Percentiles rank a stretch among this genome's conserved stretches.
Evolutionary conservation across 2,329 filamentous ascomycete genomes (phyloP).

Genomic region (Dothiorella sarmentorum): DNA sequence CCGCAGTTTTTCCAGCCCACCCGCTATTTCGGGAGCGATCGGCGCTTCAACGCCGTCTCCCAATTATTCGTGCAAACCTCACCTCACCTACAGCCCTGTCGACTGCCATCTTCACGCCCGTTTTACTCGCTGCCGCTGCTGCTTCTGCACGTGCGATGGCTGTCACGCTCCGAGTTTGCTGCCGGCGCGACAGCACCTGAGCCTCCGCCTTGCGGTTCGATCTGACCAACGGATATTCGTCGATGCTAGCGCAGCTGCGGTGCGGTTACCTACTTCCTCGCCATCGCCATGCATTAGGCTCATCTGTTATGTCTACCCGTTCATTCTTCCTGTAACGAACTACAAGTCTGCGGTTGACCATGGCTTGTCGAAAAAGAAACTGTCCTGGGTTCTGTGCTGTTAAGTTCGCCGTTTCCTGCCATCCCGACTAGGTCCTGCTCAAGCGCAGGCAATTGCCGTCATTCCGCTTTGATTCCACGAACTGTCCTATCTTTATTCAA

Average conservation of each 20-base stretch:
- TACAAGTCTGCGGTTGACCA: background rate
- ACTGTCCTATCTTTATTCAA: background rate
- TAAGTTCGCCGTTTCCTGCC: constrained; percentile 8
- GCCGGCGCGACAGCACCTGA: background rate
- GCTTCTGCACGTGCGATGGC: background rate
- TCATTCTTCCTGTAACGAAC: background rate
- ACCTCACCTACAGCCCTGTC: constrained; percentile 1
- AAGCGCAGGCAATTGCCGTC: background rate
- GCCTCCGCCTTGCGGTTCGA: background rate
- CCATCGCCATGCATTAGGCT: background rate
- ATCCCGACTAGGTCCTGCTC: background rate
- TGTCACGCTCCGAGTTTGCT: background rate
- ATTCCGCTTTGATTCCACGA: background rate
- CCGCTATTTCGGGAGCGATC: background rate
- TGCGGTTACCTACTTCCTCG: background rate
- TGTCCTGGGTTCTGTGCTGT: background rate
- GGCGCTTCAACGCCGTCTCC: background rate
- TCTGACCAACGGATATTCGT: background rate
- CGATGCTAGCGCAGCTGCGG: background rate
- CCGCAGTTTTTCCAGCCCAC: too few relatives aligned
- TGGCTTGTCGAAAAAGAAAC: background rate
- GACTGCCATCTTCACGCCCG: background rate
- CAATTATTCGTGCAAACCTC: too few relatives aligned
- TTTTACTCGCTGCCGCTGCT: background rate
- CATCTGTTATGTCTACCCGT: background rate